These are phyloP conservation scores for Maudiozyma pseudohumilis DNA, from an alignment of 805 yeast genomes.

Conservation along the genomic window DNA sequence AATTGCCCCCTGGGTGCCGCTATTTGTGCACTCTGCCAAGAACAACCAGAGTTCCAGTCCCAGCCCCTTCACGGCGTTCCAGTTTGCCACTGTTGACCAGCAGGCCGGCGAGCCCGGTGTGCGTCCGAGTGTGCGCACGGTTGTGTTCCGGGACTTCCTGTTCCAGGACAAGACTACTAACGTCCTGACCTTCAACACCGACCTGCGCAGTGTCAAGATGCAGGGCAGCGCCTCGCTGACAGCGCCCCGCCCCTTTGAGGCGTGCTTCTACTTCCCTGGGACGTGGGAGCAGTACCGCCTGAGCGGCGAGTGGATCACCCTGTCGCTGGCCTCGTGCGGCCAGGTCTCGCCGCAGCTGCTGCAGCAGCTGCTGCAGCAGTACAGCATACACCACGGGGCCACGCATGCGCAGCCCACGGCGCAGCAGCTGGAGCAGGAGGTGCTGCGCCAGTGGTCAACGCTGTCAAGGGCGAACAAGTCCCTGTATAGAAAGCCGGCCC, in stretches of 20 bases:
- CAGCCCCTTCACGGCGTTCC: conserved; percentile 48
- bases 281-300: conserved; percentile 62
- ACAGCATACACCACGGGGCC: too few species aligned
- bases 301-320: conserved; percentile 50
- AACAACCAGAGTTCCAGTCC: conserved; percentile 30
- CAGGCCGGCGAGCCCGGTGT: conserved; percentile 34
- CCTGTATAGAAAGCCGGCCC: conserved; percentile 63
- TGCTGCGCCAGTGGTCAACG: conserved; percentile 50
- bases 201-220: conserved; percentile 56
- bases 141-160: conserved; percentile 64
- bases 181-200: conserved; percentile 61
- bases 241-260: conserved; percentile 42
- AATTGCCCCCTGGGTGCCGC: conserved; percentile 73
- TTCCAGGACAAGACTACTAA: conserved; percentile 61
- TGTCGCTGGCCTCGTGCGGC: conserved; percentile 20
- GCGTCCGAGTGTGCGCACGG: conserved; percentile 60
- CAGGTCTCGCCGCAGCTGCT: neutral
- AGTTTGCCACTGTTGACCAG: conserved; percentile 46
- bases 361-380: neutral
- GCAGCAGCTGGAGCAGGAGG: conserved; percentile 60
- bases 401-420: conserved; percentile 12
- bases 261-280: conserved; percentile 61
- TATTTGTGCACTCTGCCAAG: conserved; percentile 44
- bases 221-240: conserved; percentile 41
- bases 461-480: conserved; percentile 52